Conservation (phyloP, 331 rosid genomes). For the Malus hybrid region DNA sequence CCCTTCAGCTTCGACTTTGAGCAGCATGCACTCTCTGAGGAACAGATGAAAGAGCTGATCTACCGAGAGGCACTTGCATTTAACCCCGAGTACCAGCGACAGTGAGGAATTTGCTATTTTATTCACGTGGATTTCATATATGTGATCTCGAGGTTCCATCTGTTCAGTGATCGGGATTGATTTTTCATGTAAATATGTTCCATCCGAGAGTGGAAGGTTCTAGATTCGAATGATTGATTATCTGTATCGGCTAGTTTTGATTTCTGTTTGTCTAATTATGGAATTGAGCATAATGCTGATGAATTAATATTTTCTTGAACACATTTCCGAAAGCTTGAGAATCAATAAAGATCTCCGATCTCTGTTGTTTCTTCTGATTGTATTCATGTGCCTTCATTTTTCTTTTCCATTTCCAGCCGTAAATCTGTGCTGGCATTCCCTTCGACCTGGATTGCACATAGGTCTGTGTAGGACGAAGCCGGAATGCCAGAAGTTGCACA, state of each 20-base stretch:
- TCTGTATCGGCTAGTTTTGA: slow-evolving; percentile 33
- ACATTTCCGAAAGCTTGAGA: not conserved
- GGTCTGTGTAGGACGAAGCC: not conserved
- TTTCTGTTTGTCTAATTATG: slow-evolving; percentile 27
- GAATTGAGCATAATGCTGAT: slow-evolving; percentile 25
- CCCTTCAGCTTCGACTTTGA: slow-evolving; percentile 98
- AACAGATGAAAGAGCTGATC: slow-evolving; percentile 94
- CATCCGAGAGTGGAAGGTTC: slow-evolving; percentile 43
- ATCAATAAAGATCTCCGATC: not conserved
- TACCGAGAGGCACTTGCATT: slow-evolving; percentile 90
- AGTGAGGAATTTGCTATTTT: slow-evolving; percentile 20
- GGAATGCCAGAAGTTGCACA: not conserved
- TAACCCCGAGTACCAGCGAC: slow-evolving; percentile 76
- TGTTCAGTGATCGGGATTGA: slow-evolving; percentile 20
- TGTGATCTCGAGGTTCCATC: slow-evolving; percentile 28
- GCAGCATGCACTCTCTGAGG: slow-evolving; percentile 89
- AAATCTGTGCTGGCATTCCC: not conserved
- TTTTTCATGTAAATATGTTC: slow-evolving; percentile 50
- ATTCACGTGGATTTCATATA: slow-evolving; percentile 15
- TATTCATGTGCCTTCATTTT: not conserved
- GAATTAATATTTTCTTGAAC: not conserved
- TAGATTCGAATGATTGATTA: slow-evolving; percentile 28
- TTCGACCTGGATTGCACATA: not conserved
- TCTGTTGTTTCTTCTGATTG: not conserved
- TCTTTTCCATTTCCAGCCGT: not conserved